These are phyloP conservation scores for barley (Hordeum vulgare) DNA, from an alignment of 176 grass and related monocot species.

Conservation along the genomic window MorexV3_pseudomolecules_assembly NC_058523.1:378416755-378417254, in stretches of 20 bases:
- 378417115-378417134: neutral
- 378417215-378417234: no score
- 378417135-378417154: no score
- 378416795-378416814: neutral
- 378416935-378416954: neutral
- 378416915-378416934: neutral
- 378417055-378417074: neutral
- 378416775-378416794: neutral
- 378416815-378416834: neutral
- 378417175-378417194: no score
- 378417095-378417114: neutral
- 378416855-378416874: neutral
- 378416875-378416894: neutral
- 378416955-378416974: neutral
- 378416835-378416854: neutral
- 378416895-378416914: neutral
- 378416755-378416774: neutral
- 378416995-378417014: neutral
- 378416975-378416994: neutral
- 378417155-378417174: no score
- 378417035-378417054: neutral
- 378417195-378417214: no score
- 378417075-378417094: neutral
- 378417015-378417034: neutral
- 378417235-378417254: no score